Evolutionary conservation across 108 stramenopile species (phyloP).

Genomic region (Chaetoceros tenuissimus): DNA sequence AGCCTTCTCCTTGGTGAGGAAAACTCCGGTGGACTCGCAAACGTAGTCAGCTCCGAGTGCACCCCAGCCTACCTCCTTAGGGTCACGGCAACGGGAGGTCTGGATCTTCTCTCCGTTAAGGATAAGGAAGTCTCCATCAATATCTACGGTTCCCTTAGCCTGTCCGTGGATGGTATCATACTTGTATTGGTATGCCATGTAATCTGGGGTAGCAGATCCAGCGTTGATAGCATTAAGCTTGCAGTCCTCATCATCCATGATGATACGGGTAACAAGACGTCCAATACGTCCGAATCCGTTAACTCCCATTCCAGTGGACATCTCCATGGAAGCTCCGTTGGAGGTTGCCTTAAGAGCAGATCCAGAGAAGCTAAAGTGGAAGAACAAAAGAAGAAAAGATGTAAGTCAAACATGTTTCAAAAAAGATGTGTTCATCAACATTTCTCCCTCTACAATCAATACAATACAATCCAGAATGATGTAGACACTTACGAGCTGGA

Average conservation of each 20-base stretch:
- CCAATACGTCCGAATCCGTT: conserved; percentile 99
- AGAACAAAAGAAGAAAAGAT: not conserved
- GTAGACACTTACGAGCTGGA: conserved; percentile 43
- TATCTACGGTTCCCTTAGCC: conserved; percentile 93
- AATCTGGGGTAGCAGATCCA: conserved; percentile 93
- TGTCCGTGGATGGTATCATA: conserved; percentile 99
- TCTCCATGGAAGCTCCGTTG: conserved; percentile 73
- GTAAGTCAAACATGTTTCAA: conserved; percentile 1
- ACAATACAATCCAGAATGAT: not conserved
- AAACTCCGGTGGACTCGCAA: conserved; percentile 99
- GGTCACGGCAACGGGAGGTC: conserved; percentile 92
- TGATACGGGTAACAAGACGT: conserved; percentile 97
- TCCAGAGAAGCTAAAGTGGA: conserved; percentile 54
- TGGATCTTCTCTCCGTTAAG: conserved; percentile 91
- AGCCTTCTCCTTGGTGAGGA: conserved; percentile 95
- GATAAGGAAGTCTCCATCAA: conserved; percentile 96
- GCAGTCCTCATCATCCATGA: conserved; percentile 87
- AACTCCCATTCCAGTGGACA: conserved; percentile 87
- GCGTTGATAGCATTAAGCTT: conserved; percentile 94
- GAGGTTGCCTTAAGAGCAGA: conserved; percentile 58
- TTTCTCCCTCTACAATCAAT: not conserved
- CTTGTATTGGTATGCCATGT: conserved; percentile 99
- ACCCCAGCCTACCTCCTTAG: conserved; percentile 94
- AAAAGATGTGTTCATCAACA: not conserved
- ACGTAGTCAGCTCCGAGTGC: conserved; percentile 94